phyloP scores from a whole-genome alignment of 2,329 filamentous ascomycete genomes.

The Mollisia scopiformis region DNA sequence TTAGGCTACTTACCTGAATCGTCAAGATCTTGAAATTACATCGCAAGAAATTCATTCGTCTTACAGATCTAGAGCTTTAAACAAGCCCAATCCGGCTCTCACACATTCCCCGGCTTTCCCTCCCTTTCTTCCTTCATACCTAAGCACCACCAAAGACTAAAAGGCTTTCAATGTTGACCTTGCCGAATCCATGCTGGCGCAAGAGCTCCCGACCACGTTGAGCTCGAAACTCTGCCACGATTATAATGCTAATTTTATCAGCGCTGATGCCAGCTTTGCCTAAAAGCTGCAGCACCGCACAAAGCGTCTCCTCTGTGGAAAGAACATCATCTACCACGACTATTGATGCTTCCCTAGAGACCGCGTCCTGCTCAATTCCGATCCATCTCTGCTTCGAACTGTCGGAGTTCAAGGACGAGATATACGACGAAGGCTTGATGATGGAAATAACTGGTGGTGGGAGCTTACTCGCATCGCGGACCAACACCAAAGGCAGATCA shows the following conservation, averaged over 20 bases:
- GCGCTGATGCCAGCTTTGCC: conserved; percentile 19
- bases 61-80: too few species aligned
- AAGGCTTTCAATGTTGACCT: conserved; percentile 29
- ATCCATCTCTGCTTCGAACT: conserved; percentile 41
- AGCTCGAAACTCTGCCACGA: conserved; percentile 29
- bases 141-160: conserved; percentile 25
- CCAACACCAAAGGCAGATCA: conserved; percentile 48
- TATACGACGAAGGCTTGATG: conserved; percentile 51
- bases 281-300: conserved; percentile 27
- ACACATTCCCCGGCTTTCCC: too few species aligned
- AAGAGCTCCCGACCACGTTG: conserved; percentile 27
- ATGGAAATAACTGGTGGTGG: conserved; percentile 57
- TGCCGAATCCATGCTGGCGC: conserved; percentile 25
- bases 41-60: too few species aligned
- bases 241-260: conserved; percentile 24
- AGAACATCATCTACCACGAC: conserved; percentile 31
- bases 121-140: not conserved
- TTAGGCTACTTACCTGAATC: too few species aligned
- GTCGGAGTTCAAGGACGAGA: conserved; percentile 47
- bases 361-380: conserved; percentile 50
- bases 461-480: conserved; percentile 61
- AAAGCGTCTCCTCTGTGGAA: conserved; percentile 30
- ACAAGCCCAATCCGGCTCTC: too few species aligned
- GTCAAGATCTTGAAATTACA: too few species aligned
- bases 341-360: conserved; percentile 36